phyloP scores from a whole-genome alignment of 768 basidiomycete species.

The Lactarius sanguifluus region DNA sequence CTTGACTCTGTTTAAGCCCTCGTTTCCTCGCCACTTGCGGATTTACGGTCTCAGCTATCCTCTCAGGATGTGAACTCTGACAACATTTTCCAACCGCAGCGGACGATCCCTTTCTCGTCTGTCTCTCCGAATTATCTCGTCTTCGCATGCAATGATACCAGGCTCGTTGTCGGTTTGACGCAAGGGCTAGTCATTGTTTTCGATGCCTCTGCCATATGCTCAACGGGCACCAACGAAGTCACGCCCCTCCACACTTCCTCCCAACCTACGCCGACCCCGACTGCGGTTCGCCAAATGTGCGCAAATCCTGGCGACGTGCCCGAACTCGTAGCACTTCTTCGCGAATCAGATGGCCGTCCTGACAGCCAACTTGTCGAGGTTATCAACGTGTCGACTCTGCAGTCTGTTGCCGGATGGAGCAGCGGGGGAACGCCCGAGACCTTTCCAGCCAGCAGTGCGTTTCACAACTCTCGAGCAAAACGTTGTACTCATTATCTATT shows the following conservation, averaged over 20 bases:
- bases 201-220: conserved; percentile 53
- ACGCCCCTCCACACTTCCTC: conserved; percentile 49
- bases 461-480: not conserved
- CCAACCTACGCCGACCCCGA: conserved; percentile 40
- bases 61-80: conserved; percentile 42
- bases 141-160: conserved; percentile 60
- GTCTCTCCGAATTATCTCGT: conserved; percentile 53
- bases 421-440: conserved; percentile 47
- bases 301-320: conserved; percentile 65
- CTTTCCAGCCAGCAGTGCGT: conserved; percentile 60
- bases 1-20: conserved; percentile 45
- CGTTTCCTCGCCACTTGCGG: conserved; percentile 56
- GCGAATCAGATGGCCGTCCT: conserved; percentile 37
- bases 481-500: conserved; percentile 22
- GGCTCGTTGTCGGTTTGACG: conserved; percentile 56
- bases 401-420: conserved; percentile 53
- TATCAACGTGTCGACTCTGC: conserved; percentile 54
- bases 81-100: conserved; percentile 50
- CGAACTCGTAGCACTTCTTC: conserved; percentile 60
- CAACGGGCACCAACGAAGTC: conserved; percentile 43
- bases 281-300: conserved; percentile 52
- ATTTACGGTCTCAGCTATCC: conserved; percentile 56
- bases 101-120: conserved; percentile 45
- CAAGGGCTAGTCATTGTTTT: conserved; percentile 62
- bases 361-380: conserved; percentile 52